Evolutionary conservation across 192 early-diverging fungal genomes (phyloP).

Genomic region (Podila clonocystis): DNA sequence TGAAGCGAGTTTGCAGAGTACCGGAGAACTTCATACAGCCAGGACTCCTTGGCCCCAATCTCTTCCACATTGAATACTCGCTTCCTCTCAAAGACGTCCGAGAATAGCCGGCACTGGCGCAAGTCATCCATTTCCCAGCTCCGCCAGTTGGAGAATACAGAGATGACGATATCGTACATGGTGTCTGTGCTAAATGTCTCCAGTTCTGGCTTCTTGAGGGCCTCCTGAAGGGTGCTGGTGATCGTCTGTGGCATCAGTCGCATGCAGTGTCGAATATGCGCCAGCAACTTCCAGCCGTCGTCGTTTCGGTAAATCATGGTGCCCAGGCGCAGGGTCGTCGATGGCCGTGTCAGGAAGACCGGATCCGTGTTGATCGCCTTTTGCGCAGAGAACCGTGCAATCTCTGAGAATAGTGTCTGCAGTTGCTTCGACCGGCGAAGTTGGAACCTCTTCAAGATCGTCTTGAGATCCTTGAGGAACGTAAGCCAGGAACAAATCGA

Average conservation of each 20-base stretch:
- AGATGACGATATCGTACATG: slow-evolving; percentile 58
- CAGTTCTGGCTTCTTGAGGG: slow-evolving; percentile 53
- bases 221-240: slow-evolving; percentile 51
- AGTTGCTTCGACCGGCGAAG: slow-evolving; percentile 59
- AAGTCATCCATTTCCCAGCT: slow-evolving; percentile 72
- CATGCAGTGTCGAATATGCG: slow-evolving; percentile 70
- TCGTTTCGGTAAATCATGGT: slow-evolving; percentile 70
- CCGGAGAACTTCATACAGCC: slow-evolving; percentile 31
- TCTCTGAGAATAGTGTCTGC: slow-evolving; percentile 63
- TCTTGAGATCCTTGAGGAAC: slow-evolving; percentile 65
- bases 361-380: slow-evolving; percentile 65
- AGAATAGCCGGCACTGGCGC: slow-evolving; percentile 55
- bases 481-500: slow-evolving; percentile 74
- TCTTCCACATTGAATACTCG: slow-evolving; percentile 5
- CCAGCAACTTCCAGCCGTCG: slow-evolving; percentile 79
- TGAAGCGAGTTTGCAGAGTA: slow-evolving; percentile 49
- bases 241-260: slow-evolving; percentile 50
- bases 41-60: slow-evolving; percentile 15
- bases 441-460: slow-evolving; percentile 59
- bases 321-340: slow-evolving; percentile 69
- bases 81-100: slow-evolving; percentile 56
- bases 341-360: slow-evolving; percentile 71
- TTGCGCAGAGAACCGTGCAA: slow-evolving; percentile 61
- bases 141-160: slow-evolving; percentile 64
- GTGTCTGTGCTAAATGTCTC: slow-evolving; percentile 47